Base-by-base conservation (phyloP, 169 alveolate species). In the Eimeria mitis region DNA sequence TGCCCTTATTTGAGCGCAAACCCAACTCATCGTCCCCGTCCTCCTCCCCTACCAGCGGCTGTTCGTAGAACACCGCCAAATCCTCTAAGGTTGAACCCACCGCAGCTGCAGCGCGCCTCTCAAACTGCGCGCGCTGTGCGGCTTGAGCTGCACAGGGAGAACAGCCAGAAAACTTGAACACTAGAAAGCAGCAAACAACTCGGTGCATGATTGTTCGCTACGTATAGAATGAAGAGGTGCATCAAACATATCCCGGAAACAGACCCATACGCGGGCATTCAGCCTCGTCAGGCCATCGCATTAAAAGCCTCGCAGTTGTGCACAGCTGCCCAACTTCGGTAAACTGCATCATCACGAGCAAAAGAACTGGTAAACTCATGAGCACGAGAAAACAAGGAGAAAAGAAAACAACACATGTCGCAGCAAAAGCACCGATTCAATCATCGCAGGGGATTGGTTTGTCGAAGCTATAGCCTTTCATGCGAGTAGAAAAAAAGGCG, bases 61-160 rank as follows among this genome's bases (percentile, higher is more conserved):
- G 40, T 23, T 92, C 96, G 6, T 84, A 34, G 21, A 92, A 83
- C 23, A 78, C 81, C 40, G 96, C 63, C 76, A 92, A 84, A 54
- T 92, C 96, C 47, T 78, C 91, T 25, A 92, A 65, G 34, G 96
- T 92, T 28, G 89, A 79, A 16, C 96, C 96, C 63, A 92, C 94
- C 0, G 96, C 75, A 42, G 81, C 65, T 23, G 92, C 92, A 40
- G 92, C 78, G 25, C 92, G 92, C n/a, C 83, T 73, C 65, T 87
- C 92, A 40, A 63, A 87, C 78, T 16, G 81, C 68, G 81, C 92
- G 65, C 92, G 92, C 49, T 87, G 81, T 11, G 92, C 92, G 2
- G 92, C 92, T 87, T 87, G 92, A 11, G 65, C 92, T 87, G 92
- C 19, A 63, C 4, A 44, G 37, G 19, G 37, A 19, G 75, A 28